These are phyloP conservation scores for Verticillium tricorpus DNA, from an alignment of 2,329 filamentous ascomycete species.

Conservation along the genomic window DNA sequence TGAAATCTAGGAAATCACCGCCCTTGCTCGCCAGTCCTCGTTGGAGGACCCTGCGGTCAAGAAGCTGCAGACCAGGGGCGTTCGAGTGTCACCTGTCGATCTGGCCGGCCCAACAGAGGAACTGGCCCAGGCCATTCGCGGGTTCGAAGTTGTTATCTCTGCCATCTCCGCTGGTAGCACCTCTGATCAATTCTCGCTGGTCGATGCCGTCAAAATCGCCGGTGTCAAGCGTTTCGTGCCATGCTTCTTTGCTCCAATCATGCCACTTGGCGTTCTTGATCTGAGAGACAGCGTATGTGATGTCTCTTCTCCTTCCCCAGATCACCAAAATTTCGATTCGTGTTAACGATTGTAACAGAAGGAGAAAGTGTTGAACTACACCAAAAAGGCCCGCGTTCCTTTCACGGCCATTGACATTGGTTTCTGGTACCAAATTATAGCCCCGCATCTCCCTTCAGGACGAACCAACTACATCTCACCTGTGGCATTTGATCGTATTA, in stretches of 20 bases:
- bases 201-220: constrained; percentile 41
- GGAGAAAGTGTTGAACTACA: constrained; percentile 25
- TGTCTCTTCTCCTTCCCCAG: too few species aligned
- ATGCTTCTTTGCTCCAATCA: constrained; percentile 41
- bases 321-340: too few species aligned
- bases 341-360: too few species aligned
- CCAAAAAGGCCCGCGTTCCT: constrained; percentile 41
- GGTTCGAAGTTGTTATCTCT: constrained; percentile 31
- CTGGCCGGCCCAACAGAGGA: constrained; percentile 26
- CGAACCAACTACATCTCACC: constrained; percentile 27
- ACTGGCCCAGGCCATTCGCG: constrained; percentile 16
- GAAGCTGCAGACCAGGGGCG: constrained; percentile 32
- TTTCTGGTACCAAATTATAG: constrained; percentile 49
- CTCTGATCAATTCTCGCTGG: constrained; percentile 38
- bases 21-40: constrained; percentile 40
- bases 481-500: neutral
- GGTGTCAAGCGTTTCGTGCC: constrained; percentile 49
- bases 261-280: constrained; percentile 30
- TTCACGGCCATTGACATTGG: constrained; percentile 56
- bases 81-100: constrained; percentile 38
- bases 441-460: constrained; percentile 21
- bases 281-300: constrained; percentile 18
- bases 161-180: constrained; percentile 27
- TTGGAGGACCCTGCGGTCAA: constrained; percentile 38
- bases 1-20: constrained; percentile 36